Evolutionary conservation across 257 asterid species (phyloP).

Genomic region (Ophiorrhiza pumila): DNA sequence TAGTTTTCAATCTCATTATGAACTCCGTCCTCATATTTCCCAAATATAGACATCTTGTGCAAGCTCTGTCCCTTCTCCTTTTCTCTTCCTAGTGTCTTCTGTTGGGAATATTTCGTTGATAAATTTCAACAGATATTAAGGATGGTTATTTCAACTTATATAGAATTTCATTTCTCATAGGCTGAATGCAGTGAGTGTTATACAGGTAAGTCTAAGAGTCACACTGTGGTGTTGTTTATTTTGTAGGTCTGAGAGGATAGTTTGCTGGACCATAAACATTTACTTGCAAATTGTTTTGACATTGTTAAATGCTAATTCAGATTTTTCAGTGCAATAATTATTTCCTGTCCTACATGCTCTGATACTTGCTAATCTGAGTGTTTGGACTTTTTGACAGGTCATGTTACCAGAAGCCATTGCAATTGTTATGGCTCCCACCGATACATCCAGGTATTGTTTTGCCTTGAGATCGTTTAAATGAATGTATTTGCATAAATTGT

Average conservation of each 20-base stretch:
- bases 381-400: conserved; percentile 46
- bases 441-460: conserved; percentile 34
- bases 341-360: neutral
- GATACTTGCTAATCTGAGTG: neutral
- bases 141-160: neutral
- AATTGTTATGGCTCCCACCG: conserved; percentile 97
- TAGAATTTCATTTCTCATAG: neutral
- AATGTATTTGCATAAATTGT: neutral
- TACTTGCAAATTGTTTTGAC: neutral
- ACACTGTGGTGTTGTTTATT: neutral
- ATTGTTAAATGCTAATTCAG: neutral
- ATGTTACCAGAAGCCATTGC: conserved; percentile 97
- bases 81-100: neutral
- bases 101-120: neutral
- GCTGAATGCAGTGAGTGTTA: neutral
- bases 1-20: neutral
- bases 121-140: neutral
- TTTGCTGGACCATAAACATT: neutral
- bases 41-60: neutral
- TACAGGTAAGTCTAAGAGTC: neutral
- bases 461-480: neutral
- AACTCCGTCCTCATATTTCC: neutral
- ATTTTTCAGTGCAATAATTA: neutral
- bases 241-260: neutral
- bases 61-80: neutral